Base-by-base conservation (phyloP, 305 asterid genomes). In the Solanum hybrid region DNA sequence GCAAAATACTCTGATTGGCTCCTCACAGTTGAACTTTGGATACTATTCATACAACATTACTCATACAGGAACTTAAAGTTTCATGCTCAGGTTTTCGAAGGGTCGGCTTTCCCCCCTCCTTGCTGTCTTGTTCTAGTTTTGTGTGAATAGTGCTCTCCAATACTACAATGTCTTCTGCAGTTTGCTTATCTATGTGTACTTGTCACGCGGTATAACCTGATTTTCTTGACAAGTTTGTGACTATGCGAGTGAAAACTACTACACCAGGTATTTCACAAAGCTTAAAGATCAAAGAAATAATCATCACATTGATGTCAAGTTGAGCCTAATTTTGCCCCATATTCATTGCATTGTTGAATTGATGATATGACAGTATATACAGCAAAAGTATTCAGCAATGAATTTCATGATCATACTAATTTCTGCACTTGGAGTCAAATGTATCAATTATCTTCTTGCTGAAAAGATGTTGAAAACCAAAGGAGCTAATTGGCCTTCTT, bases 351-450 rank as follows among this genome's bases (percentile, higher is more conserved):
- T 29, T 10, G 73, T 27, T 82, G 37, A 46, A 84, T 84, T 5
- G 29, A 31, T 46, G 40, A 84, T 40, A 40, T 84, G 72, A 35
- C 36, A 46, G 27, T 46, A 60, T 20, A 60, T 60, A 82, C 72
- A 46, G 13, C 27, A 26, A 7, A 38, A 26, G 35, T 27, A 42
- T 27, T 29, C 14, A 27, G 87, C 37, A 82, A 29, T 27, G 72
- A 27, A 9, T 27, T 37, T 82, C 36, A 81, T 26, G 26, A 5
- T 5, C 72, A 42, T 27, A 42, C 72, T 82, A 16, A 82, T 82
- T 82, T 11, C 87, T 81, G 87, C 38, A 81, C 77, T 38, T 27
- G 37, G 87, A 88, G 75, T 79, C 86, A 88, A 27, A 20, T 88
- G 69, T 46, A 60, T 60, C 88, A 88, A 32, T 51, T 16, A 34